Evolutionary conservation across 2,329 filamentous ascomycete species (phyloP), one percentile per base, ranked within the genome.

Genomic region (Colletotrichum phormii): DNA sequence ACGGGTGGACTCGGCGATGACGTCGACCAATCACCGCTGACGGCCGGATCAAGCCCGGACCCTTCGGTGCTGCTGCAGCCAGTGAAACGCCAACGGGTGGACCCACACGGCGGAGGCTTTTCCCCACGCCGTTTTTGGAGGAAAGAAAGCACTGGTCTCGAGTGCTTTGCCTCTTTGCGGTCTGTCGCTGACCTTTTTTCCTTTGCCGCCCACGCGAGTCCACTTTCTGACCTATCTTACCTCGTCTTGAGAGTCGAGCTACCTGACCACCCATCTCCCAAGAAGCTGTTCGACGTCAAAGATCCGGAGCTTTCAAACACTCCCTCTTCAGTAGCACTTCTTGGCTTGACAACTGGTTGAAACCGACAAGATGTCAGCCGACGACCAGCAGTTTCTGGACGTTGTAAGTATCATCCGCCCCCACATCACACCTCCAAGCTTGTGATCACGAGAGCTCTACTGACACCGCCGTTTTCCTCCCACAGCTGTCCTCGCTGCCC

Each of bases 351-450:
- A 62, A 18, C 67, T 53, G 42, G 24, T 54, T 42, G 49, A 37
- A 9, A 55, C 22, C 66, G 71, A 65, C 82, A 89, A 79, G 76
- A 96, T 96, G 94, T 92, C 93, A 76, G 91, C 90, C 80, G 93
- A 95, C 81, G 93, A 95, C 80, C 91, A 94, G 84, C 91, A 93
- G 78, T 93, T 95, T 80, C 85, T 95, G 76, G 93, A 95, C 83
- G 87, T 93, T 80, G 93, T 95, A 84, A 86, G 92, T 76, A 75
- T 64, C 46, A n/a, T 13, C 24, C 58, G 53, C 18, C 22, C 51
- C 24, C 26, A 12, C 54, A 42, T 15, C 37, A 42, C 37, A 33
- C 26, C 33, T n/a, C 35, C 29, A 24, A 54, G 58, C 53, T 61
- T 51, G 62, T 55, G 59, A 61, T 64, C 64, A 58, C 64, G 24